phyloP scores from a whole-genome alignment of 2,329 filamentous ascomycete genomes.

The Cryphonectria carpinicola region DNA sequence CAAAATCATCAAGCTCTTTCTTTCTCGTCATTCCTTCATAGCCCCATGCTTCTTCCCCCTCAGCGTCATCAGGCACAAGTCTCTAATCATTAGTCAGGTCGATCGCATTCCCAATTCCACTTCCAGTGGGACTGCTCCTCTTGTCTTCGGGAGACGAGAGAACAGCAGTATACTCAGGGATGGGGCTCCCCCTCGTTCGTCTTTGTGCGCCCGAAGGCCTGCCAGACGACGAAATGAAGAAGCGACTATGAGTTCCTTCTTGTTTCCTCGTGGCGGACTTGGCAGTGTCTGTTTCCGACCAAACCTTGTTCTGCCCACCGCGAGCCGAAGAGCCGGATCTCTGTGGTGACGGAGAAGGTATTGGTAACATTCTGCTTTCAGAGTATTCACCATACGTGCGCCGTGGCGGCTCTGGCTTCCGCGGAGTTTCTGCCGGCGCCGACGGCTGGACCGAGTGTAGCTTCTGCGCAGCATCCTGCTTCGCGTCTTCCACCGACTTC shows the following conservation, averaged over 20 bases:
- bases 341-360: slow-evolving; percentile 21
- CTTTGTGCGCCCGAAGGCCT: not conserved
- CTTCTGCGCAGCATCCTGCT: not conserved
- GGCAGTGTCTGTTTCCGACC: not conserved
- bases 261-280: not conserved
- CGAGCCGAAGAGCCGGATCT: not conserved
- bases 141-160: slow-evolving; percentile 1
- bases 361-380: not conserved
- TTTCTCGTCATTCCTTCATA: not conserved
- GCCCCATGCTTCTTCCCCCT: not conserved
- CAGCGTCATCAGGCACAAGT: not conserved
- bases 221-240: not conserved
- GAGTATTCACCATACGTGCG: not conserved
- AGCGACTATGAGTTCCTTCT: not conserved
- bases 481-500: not conserved
- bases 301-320: not conserved
- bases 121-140: not conserved
- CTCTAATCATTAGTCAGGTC: slow-evolving; percentile 22
- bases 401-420: not conserved
- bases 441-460: not conserved
- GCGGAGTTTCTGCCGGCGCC: not conserved
- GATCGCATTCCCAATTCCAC: slow-evolving; percentile 12
- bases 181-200: not conserved
- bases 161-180: not conserved
- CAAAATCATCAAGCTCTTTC: not conserved